Evolutionary conservation across 1,139 yeast species (phyloP).

Genomic region (Scheffersomyces titani): DNA sequence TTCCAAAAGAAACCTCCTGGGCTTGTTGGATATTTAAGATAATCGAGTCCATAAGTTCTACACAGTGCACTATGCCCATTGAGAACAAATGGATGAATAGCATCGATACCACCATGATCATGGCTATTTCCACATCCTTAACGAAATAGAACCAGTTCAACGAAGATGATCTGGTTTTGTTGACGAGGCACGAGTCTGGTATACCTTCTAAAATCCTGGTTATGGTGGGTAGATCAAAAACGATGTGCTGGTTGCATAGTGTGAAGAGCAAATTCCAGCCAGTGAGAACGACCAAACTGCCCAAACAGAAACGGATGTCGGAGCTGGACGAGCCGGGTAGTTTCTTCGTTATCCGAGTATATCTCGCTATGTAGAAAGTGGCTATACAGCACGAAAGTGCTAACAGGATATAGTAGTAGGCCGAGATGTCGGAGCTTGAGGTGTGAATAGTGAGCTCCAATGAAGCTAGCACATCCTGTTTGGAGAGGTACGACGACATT

Average conservation of each 20-base stretch:
- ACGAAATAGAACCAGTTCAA: slow-evolving; percentile 5
- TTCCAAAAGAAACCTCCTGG: neutral
- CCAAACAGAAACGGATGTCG: slow-evolving; percentile 1
- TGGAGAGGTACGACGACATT: neutral
- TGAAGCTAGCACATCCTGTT: neutral
- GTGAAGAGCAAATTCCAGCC: slow-evolving; percentile 3
- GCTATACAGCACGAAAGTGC: neutral
- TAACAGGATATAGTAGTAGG: neutral
- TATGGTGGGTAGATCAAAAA: slow-evolving; percentile 2
- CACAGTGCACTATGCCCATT: slow-evolving; percentile 12
- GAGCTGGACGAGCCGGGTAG: slow-evolving; percentile 1
- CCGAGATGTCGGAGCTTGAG: neutral
- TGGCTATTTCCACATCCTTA: slow-evolving; percentile 14
- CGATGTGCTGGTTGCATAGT: neutral
- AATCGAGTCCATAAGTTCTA: slow-evolving; percentile 15
- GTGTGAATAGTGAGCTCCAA: neutral
- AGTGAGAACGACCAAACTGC: slow-evolving; percentile 1
- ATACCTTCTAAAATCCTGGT: neutral
- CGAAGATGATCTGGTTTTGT: neutral
- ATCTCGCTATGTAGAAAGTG: neutral
- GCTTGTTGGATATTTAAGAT: neutral
- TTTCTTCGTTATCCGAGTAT: slow-evolving; percentile 1
- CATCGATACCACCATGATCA: slow-evolving; percentile 12
- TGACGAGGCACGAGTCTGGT: neutral
- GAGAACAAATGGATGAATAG: slow-evolving; percentile 12